Evolutionary conservation across 805 yeast species (phyloP).

Genomic region (Metschnikowia dekortorum): DNA sequence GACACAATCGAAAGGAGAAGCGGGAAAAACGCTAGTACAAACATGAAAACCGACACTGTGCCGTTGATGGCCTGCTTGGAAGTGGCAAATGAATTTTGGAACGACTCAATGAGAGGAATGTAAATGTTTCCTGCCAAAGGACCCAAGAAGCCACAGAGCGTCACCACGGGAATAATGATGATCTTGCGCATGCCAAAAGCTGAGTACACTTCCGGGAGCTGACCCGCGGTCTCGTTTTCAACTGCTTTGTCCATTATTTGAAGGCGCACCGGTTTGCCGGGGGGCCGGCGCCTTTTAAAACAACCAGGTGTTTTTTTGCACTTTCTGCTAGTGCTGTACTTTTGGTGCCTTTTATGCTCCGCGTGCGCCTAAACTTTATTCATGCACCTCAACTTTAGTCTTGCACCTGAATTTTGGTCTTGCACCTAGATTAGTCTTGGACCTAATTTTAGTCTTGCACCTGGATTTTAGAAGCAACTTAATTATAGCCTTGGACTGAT

Average conservation of each 20-base stretch:
- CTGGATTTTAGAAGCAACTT: too few relatives aligned
- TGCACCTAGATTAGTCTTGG: too few relatives aligned
- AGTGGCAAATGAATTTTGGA: conserved; percentile 37
- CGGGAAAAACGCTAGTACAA: conserved; percentile 52
- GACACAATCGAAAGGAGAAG: conserved; percentile 53
- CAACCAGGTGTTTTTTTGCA: neutral
- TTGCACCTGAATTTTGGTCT: neutral
- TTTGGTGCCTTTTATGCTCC: neutral
- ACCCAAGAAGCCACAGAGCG: conserved; percentile 50
- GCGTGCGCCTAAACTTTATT: neutral
- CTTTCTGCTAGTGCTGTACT: neutral
- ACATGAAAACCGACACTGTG: conserved; percentile 57
- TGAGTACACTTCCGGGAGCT: conserved; percentile 4
- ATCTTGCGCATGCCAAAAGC: conserved; percentile 11
- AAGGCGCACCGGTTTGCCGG: neutral
- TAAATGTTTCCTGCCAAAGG: conserved; percentile 57
- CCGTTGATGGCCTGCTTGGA: conserved; percentile 46
- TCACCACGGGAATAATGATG: conserved; percentile 37
- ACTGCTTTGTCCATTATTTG: neutral
- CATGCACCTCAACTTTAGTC: neutral
- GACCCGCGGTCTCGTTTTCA: neutral
- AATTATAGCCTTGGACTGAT: neutral
- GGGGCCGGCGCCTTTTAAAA: neutral
- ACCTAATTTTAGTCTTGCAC: too few relatives aligned
- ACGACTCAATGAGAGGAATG: conserved; percentile 48